Evolutionary conservation across 495 filamentous ascomycete species (phyloP).

Genomic region (Neurospora terricola): DNA sequence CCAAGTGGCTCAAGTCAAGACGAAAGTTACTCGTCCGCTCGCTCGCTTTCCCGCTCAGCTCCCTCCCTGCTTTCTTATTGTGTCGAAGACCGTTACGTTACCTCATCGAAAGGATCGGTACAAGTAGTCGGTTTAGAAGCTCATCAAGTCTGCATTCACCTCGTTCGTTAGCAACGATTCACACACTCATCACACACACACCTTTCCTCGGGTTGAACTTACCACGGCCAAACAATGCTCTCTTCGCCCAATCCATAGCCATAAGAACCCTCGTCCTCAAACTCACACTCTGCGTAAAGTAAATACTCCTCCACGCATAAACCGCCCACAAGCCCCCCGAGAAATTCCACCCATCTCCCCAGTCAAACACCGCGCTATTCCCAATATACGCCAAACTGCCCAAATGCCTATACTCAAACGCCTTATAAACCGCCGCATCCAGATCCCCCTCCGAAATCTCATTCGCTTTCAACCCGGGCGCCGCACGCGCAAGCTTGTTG

Average conservation of each 20-base stretch:
- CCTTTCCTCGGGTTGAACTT: constrained; percentile 24
- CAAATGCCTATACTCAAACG: constrained; percentile 89
- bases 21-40: not conserved
- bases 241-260: constrained; percentile 98
- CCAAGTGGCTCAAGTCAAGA: not conserved
- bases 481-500: constrained; percentile 76
- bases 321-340: constrained; percentile 84
- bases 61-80: not conserved
- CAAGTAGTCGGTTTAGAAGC: constrained; percentile 39
- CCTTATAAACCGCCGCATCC: constrained; percentile 87
- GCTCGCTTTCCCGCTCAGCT: not conserved
- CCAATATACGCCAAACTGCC: constrained; percentile 93
- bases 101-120: not conserved
- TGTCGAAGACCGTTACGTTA: not conserved
- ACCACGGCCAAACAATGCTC: constrained; percentile 94
- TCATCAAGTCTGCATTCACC: constrained; percentile 51
- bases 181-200: constrained; percentile 1
- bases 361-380: constrained; percentile 91
- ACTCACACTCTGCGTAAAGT: constrained; percentile 97
- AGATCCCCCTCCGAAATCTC: constrained; percentile 80
- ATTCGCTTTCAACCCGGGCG: constrained; percentile 68
- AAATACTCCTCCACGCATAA: constrained; percentile 93
- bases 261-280: constrained; percentile 78
- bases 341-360: constrained; percentile 60
- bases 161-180: constrained; percentile 17